Evolutionary conservation across 2,329 filamentous ascomycete genomes (phyloP).

Genomic region (Bipolaris sorokiniana): DNA sequence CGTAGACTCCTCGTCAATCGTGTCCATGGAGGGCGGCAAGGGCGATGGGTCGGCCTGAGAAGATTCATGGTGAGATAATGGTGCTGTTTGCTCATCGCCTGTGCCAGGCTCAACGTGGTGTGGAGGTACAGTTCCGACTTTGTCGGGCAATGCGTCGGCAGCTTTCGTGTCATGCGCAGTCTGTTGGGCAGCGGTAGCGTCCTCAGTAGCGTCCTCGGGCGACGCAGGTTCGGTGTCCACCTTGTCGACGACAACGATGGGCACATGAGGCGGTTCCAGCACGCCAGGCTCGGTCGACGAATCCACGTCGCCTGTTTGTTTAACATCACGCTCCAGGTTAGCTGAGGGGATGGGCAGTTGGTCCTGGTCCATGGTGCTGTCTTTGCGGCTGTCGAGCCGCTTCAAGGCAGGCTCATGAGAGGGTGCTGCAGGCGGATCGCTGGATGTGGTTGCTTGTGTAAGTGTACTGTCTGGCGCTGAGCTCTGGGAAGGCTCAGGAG

Average conservation of each 20-base stretch:
- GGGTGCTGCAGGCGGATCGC: not conserved
- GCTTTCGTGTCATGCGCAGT: slow-evolving; percentile 41
- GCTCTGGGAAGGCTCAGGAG: not conserved
- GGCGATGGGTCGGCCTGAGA: slow-evolving; percentile 16
- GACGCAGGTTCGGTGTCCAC: slow-evolving; percentile 41
- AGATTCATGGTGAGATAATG: slow-evolving; percentile 45
- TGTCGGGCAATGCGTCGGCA: slow-evolving; percentile 46
- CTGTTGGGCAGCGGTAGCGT: slow-evolving; percentile 44
- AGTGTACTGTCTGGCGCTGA: slow-evolving; percentile 4
- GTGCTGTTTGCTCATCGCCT: slow-evolving; percentile 33
- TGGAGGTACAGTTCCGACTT: slow-evolving; percentile 35
- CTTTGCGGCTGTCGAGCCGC: slow-evolving; percentile 24
- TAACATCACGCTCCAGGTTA: slow-evolving; percentile 32
- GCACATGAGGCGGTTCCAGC: slow-evolving; percentile 21
- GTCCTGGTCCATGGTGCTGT: slow-evolving; percentile 24
- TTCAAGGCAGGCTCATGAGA: slow-evolving; percentile 1
- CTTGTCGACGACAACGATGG: slow-evolving; percentile 46
- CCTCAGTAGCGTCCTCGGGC: slow-evolving; percentile 47
- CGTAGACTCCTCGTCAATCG: slow-evolving; percentile 28
- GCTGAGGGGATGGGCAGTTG: slow-evolving; percentile 23
- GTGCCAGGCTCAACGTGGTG: slow-evolving; percentile 12
- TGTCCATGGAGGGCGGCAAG: slow-evolving; percentile 17
- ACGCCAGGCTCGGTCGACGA: slow-evolving; percentile 17
- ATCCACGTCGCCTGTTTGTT: slow-evolving; percentile 19
- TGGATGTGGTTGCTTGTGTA: not conserved